A percentile compares a stretch with the other conserved stretches of the same genome.
Conservation (phyloP, 2,329 filamentous ascomycete genomes). For the Hypoxylon sp. region DNA sequence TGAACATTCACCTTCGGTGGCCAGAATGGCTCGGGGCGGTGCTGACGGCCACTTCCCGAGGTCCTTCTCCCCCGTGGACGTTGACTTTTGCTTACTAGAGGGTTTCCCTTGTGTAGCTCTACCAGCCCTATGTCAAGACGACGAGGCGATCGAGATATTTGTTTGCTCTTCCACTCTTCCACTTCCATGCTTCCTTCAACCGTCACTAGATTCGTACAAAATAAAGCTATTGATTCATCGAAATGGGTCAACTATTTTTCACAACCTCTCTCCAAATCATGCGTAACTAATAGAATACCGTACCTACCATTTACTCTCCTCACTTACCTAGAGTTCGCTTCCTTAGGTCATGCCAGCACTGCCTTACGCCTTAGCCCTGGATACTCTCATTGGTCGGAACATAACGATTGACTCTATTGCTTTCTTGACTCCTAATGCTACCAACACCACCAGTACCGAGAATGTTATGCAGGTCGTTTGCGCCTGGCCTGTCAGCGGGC, state of each 20-base stretch:
- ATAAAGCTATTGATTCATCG: constrained; percentile 23
- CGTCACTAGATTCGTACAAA: constrained; percentile 8
- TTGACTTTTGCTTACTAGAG: constrained; percentile 2
- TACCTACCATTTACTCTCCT: constrained; percentile 9
- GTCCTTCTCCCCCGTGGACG: constrained; percentile 4
- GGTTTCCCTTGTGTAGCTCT: constrained; percentile 13
- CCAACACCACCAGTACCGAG: constrained; percentile 17
- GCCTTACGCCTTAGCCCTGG: constrained; percentile 49
- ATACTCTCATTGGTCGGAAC: constrained; percentile 45
- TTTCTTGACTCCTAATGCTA: constrained; percentile 41
- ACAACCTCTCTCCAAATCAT: constrained; percentile 4
- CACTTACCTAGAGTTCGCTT: constrained; percentile 5
- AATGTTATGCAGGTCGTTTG: constrained; percentile 54
- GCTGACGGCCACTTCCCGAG: constrained; percentile 13
- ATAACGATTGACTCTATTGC: constrained; percentile 25
- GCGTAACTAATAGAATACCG: constrained; percentile 22
- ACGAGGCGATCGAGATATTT: constrained; percentile 26
- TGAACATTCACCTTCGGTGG: constrained; percentile 38
- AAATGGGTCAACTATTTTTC: constrained; percentile 28
- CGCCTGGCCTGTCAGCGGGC: constrained; percentile 59
- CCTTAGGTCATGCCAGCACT: constrained; percentile 54
- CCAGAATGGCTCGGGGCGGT: constrained; percentile 27
- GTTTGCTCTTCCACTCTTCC: constrained; percentile 7
- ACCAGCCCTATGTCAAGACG: constrained; percentile 27
- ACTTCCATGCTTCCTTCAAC: not conserved